Evolutionary conservation across 257 asterid species (phyloP).

Genomic region (Solanum infundibuliforme): DNA sequence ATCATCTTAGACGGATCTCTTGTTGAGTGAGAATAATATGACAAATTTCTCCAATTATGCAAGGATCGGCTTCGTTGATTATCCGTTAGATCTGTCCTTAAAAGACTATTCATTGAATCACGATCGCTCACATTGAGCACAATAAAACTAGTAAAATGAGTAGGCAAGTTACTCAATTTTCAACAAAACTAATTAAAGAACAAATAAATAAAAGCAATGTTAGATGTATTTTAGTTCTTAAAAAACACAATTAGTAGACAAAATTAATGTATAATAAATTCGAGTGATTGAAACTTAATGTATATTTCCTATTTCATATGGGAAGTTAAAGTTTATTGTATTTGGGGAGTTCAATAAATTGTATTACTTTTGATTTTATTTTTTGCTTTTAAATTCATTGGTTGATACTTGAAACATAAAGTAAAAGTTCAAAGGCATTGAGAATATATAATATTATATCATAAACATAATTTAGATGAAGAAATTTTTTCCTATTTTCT

Average conservation of each 20-base stretch:
- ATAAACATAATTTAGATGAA: not conserved
- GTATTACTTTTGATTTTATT: not conserved
- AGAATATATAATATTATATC: not conserved
- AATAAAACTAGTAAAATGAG: not conserved
- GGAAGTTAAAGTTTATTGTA: not conserved
- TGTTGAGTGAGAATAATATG: not conserved
- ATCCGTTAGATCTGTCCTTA: not conserved
- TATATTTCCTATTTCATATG: not conserved
- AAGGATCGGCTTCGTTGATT: not conserved
- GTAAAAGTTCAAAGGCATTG: not conserved
- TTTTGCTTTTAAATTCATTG: not conserved
- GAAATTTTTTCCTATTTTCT: not conserved
- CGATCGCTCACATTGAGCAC: not conserved
- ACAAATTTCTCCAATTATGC: not conserved
- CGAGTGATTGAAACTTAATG: not conserved
- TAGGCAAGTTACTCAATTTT: not conserved
- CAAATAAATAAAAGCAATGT: not conserved
- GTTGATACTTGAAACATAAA: not conserved
- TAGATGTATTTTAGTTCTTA: not conserved
- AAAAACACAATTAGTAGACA: not conserved
- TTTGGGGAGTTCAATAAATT: not conserved
- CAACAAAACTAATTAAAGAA: not conserved
- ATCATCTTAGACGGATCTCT: not conserved
- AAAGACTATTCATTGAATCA: not conserved
- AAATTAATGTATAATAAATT: no score